Base-by-base conservation (phyloP, 2,329 filamentous ascomycete species). In the Mycocentrospora acerina region DNA sequence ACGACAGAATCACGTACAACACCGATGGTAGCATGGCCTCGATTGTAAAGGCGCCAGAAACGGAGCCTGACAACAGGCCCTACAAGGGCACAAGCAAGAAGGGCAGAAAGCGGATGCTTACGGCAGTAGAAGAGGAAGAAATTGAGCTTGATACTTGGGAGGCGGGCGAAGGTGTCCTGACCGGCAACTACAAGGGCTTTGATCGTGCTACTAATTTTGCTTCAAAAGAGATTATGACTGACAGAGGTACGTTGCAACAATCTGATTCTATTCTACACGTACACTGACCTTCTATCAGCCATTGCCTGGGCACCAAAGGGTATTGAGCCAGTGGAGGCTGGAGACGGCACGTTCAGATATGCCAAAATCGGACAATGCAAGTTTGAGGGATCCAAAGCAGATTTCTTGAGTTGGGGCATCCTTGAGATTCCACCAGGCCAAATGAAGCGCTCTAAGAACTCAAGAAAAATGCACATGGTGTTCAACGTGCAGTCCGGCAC, bases 381-480 rank as follows among this genome's bases (percentile, higher is more conserved):
- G 9, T 22, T 22, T 9, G 33, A 31, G 12, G 48, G 42, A 12
- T 56, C 55, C 4, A 46, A 44, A 40, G 49, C 51, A 12, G 82
- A 86, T 0, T 97, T 95, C 67, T 88, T 97, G 66, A 90, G 90
- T 24, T 85, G 86, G 8, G 93, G 93, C 12, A 79, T 97, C 35
- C 87, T 98, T 25, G 91, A 97, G 57, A 73, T 98, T 34, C 88
- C 89, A 5, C 84, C 88, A 0, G 85, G 86, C 2, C 82, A 87
- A 22, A 81, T 86, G 61, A 98, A 98, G 74, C 82, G 84, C 53
- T 81, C 85, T 32, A 97, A 97, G 76, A 97, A 96, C 68, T 86
- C 87, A 24, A 80, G 91, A 47, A 90, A 87, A 71, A 97, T 96
- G 88, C 90, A 96, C 62, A 93, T 98, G 85, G 84, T 87, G 1